phyloP scores from a whole-genome alignment of 305 asterid genomes.

The Fraxinus sp. region DNA sequence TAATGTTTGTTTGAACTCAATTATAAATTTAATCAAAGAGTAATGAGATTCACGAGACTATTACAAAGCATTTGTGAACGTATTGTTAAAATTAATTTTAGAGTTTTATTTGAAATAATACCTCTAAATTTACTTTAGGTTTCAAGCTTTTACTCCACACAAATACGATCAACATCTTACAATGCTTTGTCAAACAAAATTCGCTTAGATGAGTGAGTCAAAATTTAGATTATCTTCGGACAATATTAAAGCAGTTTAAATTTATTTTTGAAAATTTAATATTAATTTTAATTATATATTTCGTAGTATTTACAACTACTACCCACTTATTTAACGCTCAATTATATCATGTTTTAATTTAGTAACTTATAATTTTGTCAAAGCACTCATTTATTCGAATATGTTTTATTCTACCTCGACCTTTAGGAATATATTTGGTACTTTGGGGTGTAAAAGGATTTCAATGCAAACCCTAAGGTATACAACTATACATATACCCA shows the following conservation, averaged over 20 bases:
- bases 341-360: no score
- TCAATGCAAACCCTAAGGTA: no score
- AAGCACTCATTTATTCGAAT: background rate
- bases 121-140: no score
- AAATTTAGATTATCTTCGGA: background rate
- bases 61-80: background rate
- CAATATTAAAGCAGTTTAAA: no score
- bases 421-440: no score
- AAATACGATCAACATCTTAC: background rate
- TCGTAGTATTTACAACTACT: background rate
- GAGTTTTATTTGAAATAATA: no score
- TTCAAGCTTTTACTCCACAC: background rate
- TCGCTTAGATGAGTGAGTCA: background rate
- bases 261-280: no score
- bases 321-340: no score
- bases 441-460: no score
- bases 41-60: background rate
- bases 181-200: no score
- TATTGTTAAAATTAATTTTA: background rate
- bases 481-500: background rate
- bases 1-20: background rate
- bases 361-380: background rate
- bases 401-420: background rate
- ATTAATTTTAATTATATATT: no score
- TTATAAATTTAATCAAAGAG: background rate